Base-by-base conservation (phyloP, 1,139 yeast species). In the Kodamaea derodonti region DNA sequence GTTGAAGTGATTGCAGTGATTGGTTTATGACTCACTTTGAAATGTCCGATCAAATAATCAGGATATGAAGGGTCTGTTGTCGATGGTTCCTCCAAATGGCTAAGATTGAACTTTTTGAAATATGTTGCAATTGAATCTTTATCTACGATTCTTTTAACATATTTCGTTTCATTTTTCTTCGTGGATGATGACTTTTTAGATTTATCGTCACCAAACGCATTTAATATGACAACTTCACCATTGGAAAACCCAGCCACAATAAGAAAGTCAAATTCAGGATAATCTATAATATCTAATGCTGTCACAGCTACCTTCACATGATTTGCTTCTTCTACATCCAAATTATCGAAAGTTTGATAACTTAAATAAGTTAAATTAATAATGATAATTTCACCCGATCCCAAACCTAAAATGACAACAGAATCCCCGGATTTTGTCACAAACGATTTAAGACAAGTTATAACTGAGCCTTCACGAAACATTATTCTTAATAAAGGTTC, bases 1-100 rank as follows among this genome's bases (percentile, higher is more conserved):
- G 75, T 58, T 14, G 69, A 61, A 1, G 80, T 38, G 17, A 55
- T 52, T 14, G 51, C 34, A 2, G 59, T 51, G 24, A 84, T 68
- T 2, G 87, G 75, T 38, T 72, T 71, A 41, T 74, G 73, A 17
- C 84, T 71, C 11, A 83, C 49, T 42, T 79, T 79, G 52, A 79
- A 75, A 46, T 80, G 85, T 1, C 83, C 80, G 17, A 81, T 60
- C 20, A 47, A 35, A 31, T 40, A 42, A 15, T 34, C 31, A 2
- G 49, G 48, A 13, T 40, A 38, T 8, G 16, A 17, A 11, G 23
- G 11, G 7, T 37, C 42, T 4, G 31, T 33, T 4, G n/a, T 24
- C 6, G 6, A 4, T 8, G 6, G 6, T 5, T 28, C 31, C 22
- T 31, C 31, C 22, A 57, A 52, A 2, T 64, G 56, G 40, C 70